Conservation (phyloP, 2,329 filamentous ascomycete genomes). For the Aureobasidium sp. region DNA sequence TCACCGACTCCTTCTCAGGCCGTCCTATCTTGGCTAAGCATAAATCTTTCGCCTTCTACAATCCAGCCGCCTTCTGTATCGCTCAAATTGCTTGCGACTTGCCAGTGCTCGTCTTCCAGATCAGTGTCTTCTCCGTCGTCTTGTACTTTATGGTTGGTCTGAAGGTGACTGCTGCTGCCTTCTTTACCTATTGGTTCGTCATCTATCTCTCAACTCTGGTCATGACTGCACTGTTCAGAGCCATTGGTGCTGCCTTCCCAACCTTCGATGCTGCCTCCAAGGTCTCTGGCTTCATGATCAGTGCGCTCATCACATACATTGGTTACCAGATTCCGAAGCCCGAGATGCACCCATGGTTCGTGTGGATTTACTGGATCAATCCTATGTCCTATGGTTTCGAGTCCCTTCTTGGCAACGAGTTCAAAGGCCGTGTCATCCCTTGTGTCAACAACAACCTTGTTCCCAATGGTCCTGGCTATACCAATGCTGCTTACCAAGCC, state of each 20-base stretch:
- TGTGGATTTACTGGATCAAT: slow-evolving; percentile 40
- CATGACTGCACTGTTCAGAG: slow-evolving; percentile 39
- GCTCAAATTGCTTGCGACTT: slow-evolving; percentile 44
- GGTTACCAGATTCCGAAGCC: slow-evolving; percentile 26
- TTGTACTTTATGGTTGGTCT: slow-evolving; percentile 17
- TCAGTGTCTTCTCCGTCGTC: slow-evolving; percentile 14
- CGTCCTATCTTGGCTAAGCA: slow-evolving; percentile 40
- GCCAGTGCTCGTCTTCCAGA: slow-evolving; percentile 48
- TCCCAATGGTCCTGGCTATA: slow-evolving; percentile 31
- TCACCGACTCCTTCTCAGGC: slow-evolving; percentile 44
- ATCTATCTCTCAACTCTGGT: slow-evolving; percentile 33
- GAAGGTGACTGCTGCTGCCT: slow-evolving; percentile 40
- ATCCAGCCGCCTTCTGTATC: slow-evolving; percentile 39
- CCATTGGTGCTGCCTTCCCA: slow-evolving; percentile 27
- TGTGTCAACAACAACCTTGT: slow-evolving; percentile 43
- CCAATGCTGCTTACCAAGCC: slow-evolving; percentile 23
- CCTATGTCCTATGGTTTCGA: slow-evolving; percentile 32
- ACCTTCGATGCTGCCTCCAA: slow-evolving; percentile 25
- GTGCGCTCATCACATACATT: slow-evolving; percentile 23
- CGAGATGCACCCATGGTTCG: slow-evolving; percentile 42
- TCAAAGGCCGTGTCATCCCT: slow-evolving; percentile 47
- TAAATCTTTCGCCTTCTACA: slow-evolving; percentile 30
- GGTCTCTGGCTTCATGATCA: slow-evolving; percentile 23
- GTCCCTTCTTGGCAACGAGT: slow-evolving; percentile 41
- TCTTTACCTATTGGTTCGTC: slow-evolving; percentile 55